Evolutionary conservation across 192 early-diverging fungal genomes (phyloP), one percentile per base, ranked within the genome.

Genomic region (Backusella liffmaniae): DNA sequence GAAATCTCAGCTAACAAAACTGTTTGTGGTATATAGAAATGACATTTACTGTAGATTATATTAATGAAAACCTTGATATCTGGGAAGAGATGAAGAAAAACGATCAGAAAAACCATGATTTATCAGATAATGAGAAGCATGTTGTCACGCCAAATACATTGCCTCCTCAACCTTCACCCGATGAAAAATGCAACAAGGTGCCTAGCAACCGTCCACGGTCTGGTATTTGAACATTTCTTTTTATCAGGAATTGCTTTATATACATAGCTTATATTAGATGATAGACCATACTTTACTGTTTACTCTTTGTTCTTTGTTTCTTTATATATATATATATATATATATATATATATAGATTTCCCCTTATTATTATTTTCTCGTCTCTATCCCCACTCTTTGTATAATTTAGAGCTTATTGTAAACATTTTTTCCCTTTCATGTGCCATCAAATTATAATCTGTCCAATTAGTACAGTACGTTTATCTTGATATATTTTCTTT

Each of bases 11-110:
- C 5, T 67, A 67, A 26, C 18, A 30, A 30, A 15, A 4, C 39
- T 30, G 30, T 44, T 74, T 62, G 9, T 16, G 15, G 12, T 7
- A 23, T 69, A 69, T 26, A 76, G 79, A 77, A 69, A 76, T 81
- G 79, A n/a, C 32, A 12, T 81, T 70, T 53, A 66, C 67, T 21
- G 66, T 81, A 10, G 76, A 81, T 26, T 76, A 53, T 39, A 81
- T 81, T 37, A 39, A 81, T 23, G 66, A 73, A 35, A 81, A 81
- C 69, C 35, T 76, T 39, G 39, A 70, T 1, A 37, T 66, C 9
- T 81, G 79, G 79, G 76, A 81, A 73, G 65, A 70, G 1, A 46
- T 70, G 15, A 81, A 76, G 35, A 68, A 35, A 12, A 39, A 16
- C 15, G 36, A 21, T 37, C n/a, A 68, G 21, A 10, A 21, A 9